phyloP scores from a whole-genome alignment of 139 green algal genomes.

The Chlorella ohadii region DNA sequence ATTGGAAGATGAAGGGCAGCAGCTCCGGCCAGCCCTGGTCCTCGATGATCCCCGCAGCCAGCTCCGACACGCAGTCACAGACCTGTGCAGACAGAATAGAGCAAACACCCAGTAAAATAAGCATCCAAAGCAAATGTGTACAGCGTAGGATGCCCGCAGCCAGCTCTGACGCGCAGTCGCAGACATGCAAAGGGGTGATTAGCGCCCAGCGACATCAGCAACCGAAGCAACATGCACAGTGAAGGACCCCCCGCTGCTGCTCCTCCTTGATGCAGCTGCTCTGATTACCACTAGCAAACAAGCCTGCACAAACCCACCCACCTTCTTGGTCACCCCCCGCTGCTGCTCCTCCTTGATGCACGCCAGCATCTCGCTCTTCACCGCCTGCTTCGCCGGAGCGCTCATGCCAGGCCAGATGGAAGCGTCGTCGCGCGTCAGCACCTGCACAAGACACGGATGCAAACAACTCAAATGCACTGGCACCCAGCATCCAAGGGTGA shows the following conservation, averaged over 20 bases:
- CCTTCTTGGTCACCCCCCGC: slow-evolving; percentile 54
- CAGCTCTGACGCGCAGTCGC: not conserved
- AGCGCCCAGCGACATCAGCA: too few species aligned
- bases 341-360: slow-evolving; percentile 66
- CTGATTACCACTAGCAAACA: not conserved
- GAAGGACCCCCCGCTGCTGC: too few species aligned
- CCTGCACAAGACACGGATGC: slow-evolving; percentile 39
- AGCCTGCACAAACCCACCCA: not conserved
- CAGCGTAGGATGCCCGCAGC: too few species aligned
- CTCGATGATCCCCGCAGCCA: slow-evolving; percentile 73
- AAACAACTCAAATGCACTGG: too few species aligned
- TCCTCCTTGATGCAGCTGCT: too few species aligned
- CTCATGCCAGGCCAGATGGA: slow-evolving; percentile 75
- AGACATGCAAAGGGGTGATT: too few species aligned
- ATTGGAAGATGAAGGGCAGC: slow-evolving; percentile 91
- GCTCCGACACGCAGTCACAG: slow-evolving; percentile 86
- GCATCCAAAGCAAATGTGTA: too few species aligned
- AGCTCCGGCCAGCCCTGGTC: slow-evolving; percentile 90
- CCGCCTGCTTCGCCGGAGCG: slow-evolving; percentile 29
- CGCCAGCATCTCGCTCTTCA: slow-evolving; percentile 77
- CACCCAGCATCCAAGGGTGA: too few species aligned
- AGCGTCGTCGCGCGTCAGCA: slow-evolving; percentile 77
- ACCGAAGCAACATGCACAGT: too few species aligned
- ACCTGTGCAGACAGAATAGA: slow-evolving; percentile 57
- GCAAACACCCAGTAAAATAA: too few species aligned